These are phyloP conservation scores for Tephrocybe sp. DNA, from an alignment of 768 basidiomycete species.

Conservation along the genomic window DNA sequence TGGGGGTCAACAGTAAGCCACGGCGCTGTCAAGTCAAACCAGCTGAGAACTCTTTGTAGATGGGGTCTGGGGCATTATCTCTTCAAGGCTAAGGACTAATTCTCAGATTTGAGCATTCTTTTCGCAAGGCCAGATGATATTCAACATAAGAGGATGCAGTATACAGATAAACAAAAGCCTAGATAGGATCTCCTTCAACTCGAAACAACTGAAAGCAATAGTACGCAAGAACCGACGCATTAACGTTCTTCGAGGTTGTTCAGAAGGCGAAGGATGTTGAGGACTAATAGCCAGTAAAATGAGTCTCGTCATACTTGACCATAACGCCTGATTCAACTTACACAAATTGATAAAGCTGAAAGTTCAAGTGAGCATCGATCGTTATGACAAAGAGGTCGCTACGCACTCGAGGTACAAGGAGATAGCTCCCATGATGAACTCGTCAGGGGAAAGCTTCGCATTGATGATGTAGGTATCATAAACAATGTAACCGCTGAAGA, in stretches of 20 bases:
- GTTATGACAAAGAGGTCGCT: background rate
- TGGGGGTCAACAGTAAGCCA: slow-evolving; percentile 58
- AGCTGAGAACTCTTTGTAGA: slow-evolving; percentile 24
- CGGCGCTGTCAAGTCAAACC: slow-evolving; percentile 6
- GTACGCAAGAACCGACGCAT: slow-evolving; percentile 6
- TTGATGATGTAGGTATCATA: slow-evolving; percentile 93
- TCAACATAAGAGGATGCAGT: background rate
- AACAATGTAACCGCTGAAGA: slow-evolving; percentile 90
- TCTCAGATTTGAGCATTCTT: background rate
- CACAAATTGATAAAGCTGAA: slow-evolving; percentile 84
- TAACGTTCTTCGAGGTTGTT: slow-evolving; percentile 56
- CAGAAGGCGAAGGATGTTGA: slow-evolving; percentile 83
- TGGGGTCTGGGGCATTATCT: slow-evolving; percentile 61
- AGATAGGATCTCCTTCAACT: background rate
- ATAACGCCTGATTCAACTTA: slow-evolving; percentile 37
- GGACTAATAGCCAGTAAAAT: slow-evolving; percentile 44
- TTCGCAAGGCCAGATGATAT: background rate
- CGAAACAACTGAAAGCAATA: background rate
- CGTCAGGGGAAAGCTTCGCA: slow-evolving; percentile 86
- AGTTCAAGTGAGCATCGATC: slow-evolving; percentile 16
- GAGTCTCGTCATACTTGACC: slow-evolving; percentile 1
- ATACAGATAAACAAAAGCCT: slow-evolving; percentile 6
- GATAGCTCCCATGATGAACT: slow-evolving; percentile 89
- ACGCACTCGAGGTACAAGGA: slow-evolving; percentile 93
- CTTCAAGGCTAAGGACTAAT: slow-evolving; percentile 37